phyloP scores from a whole-genome alignment of 345 rosid genomes.

The Passiflora organensis region DNA sequence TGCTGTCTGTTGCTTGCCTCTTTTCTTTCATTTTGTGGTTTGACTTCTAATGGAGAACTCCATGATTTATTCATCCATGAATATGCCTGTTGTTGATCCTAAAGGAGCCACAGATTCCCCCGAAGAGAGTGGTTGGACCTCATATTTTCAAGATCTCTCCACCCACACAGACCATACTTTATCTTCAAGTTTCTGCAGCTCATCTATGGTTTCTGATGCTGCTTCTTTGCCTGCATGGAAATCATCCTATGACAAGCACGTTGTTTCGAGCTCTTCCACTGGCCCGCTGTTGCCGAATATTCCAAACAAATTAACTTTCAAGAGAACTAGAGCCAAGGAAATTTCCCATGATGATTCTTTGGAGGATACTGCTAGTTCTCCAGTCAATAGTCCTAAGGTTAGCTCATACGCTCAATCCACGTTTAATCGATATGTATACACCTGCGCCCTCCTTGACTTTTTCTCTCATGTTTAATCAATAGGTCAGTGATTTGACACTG shows the following conservation, averaged over 20 bases:
- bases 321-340: slow-evolving; percentile 46
- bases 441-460: not conserved
- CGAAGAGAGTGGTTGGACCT: slow-evolving; percentile 91
- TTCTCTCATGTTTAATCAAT: slow-evolving; percentile 3
- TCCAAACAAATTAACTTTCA: slow-evolving; percentile 41
- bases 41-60: slow-evolving; percentile 23
- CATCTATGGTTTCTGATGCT: slow-evolving; percentile 74
- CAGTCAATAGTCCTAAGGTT: slow-evolving; percentile 78
- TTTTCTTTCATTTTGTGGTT: not conserved
- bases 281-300: slow-evolving; percentile 4
- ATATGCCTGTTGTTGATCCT: slow-evolving; percentile 1
- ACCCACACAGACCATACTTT: slow-evolving; percentile 19
- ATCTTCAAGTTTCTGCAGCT: slow-evolving; percentile 37
- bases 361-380: slow-evolving; percentile 94
- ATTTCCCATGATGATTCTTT: slow-evolving; percentile 61
- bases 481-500: slow-evolving; percentile 52
- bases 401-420: not conserved
- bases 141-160: slow-evolving; percentile 67
- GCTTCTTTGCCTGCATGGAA: slow-evolving; percentile 48
- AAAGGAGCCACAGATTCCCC: slow-evolving; percentile 15
- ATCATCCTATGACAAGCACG: slow-evolving; percentile 12
- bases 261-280: slow-evolving; percentile 14
- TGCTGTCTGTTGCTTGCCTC: not conserved
- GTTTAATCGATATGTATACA: too few species aligned
- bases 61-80: slow-evolving; percentile 20